phyloP scores from a whole-genome alignment of 2,329 filamentous ascomycete genomes.

The Beauveria bassiana region DNA sequence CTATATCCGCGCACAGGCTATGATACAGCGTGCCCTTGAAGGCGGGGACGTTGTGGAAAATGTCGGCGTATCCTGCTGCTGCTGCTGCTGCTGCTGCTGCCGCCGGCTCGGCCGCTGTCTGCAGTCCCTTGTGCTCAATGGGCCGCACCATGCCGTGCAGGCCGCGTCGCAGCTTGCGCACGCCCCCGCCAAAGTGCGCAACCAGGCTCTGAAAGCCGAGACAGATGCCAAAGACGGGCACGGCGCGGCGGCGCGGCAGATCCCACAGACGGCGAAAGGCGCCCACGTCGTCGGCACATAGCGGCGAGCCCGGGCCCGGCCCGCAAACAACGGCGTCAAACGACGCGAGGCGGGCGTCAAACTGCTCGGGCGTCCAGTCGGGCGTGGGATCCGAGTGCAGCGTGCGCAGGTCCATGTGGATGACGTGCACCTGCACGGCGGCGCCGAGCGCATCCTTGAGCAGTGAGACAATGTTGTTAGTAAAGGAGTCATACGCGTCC shows the following conservation, averaged over 20 bases:
- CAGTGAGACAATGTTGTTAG: slow-evolving; percentile 85
- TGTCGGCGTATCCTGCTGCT: slow-evolving; percentile 32
- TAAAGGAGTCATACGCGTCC: slow-evolving; percentile 95
- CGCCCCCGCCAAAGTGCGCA: slow-evolving; percentile 55
- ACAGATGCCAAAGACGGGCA: slow-evolving; percentile 84
- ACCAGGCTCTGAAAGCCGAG: slow-evolving; percentile 82
- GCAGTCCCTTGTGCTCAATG: slow-evolving; percentile 47
- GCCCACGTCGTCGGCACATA: slow-evolving; percentile 66
- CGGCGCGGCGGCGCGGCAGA: slow-evolving; percentile 45
- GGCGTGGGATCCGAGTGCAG: slow-evolving; percentile 56
- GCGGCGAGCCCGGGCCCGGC: slow-evolving; percentile 80
- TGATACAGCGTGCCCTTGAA: slow-evolving; percentile 75
- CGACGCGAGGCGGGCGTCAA: slow-evolving; percentile 32
- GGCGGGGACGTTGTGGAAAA: slow-evolving; percentile 55
- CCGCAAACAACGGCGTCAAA: slow-evolving; percentile 87
- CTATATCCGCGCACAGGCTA: slow-evolving; percentile 49
- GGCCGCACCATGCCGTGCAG: slow-evolving; percentile 73
- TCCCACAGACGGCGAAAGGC: slow-evolving; percentile 72
- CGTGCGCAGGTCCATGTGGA: slow-evolving; percentile 34
- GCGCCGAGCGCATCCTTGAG: slow-evolving; percentile 62
- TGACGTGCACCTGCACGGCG: slow-evolving; percentile 47
- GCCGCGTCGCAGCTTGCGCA: slow-evolving; percentile 61
- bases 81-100: too few relatives aligned
- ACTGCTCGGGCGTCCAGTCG: slow-evolving; percentile 39
- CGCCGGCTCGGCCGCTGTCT: neutral